Evolutionary conservation across 2,329 filamentous ascomycete genomes (phyloP).

Genomic region (Ceratocystis destructans): DNA sequence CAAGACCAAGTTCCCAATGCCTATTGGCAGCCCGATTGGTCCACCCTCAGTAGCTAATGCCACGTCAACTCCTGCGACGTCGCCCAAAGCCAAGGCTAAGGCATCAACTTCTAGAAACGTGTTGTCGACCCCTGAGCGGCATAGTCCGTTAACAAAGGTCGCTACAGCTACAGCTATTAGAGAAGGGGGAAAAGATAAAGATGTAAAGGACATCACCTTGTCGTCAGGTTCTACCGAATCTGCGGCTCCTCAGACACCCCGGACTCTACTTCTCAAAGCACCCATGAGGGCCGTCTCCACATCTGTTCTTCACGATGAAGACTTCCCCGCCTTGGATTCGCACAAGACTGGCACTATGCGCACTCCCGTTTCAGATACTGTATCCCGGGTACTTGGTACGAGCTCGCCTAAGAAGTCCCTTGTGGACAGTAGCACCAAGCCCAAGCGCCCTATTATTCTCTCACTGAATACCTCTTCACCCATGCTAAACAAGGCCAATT

Average conservation of each 20-base stretch:
- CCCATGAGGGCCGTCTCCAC: conserved; percentile 17
- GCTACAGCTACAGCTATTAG: conserved; percentile 7
- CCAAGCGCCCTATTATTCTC: conserved; percentile 5
- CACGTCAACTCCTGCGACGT: background rate
- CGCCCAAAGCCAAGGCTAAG: conserved; percentile 24
- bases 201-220: conserved; percentile 20
- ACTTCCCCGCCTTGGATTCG: conserved; percentile 36
- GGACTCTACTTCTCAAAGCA: conserved; percentile 20
- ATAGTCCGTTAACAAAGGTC: conserved; percentile 9
- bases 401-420: conserved; percentile 12
- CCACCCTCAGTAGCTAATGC: background rate
- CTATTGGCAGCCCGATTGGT: background rate
- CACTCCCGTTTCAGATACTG: background rate
- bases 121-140: conserved; percentile 14
- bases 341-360: conserved; percentile 5
- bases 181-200: background rate
- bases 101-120: background rate
- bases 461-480: conserved; percentile 9
- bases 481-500: background rate
- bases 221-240: conserved; percentile 23
- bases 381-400: background rate
- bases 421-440: conserved; percentile 10
- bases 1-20: background rate
- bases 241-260: conserved; percentile 26
- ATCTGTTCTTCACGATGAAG: conserved; percentile 41